Evolutionary conservation across 495 filamentous ascomycete genomes (phyloP), one percentile per base, ranked within the genome.

Genomic region (Annulohypoxylon maeteangense): DNA sequence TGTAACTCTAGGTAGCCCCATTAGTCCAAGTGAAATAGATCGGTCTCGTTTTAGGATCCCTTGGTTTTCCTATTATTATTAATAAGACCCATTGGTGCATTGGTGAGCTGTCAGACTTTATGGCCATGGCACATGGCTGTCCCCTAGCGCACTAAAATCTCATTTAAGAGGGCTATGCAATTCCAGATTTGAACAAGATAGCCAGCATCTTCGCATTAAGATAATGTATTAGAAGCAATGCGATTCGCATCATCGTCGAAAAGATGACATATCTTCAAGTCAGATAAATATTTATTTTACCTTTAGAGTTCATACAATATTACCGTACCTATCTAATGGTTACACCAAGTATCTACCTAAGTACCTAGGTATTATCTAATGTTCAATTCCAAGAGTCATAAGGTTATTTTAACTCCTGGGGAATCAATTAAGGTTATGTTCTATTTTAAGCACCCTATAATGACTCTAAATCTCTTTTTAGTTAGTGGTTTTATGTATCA

Each of bases 101-200:
- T 18, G 6, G 18, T 57, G 40, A 36, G 40, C 25, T 32, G 62
- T 38, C 40, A 48, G 51, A 36, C 38, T 55, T 10, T 5, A 50
- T 12, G 29, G n/a, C 50, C 47, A 10, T 56, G 22, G 27, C 23
- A 36, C 47, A 10, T 56, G 22, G 27, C 23, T 14, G 18, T 22
- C 27, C 40, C 12, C 18, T 10, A 31, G 16, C 20, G 8, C 42
- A 66, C 63, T 66, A 66, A 59, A 58, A 50, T 66, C 63, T 66
- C 54, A 59, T 58, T 54, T 51, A 51, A 40, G 20, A 55, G 54
- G 63, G 63, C 63, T 66, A 50, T 66, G 63, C 53, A 57, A 40
- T 38, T 34, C 32, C 32, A 27, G 34, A 40, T 57, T 16, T 14
- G 25, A 31, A 54, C 36, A 8, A 32, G 3, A 54, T 27, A 8